A percentile compares a stretch with the other conserved stretches of the same genome.
phyloP scores from a whole-genome alignment of 2,329 filamentous ascomycete genomes.

The Sphaerulina vaccinii region DNA sequence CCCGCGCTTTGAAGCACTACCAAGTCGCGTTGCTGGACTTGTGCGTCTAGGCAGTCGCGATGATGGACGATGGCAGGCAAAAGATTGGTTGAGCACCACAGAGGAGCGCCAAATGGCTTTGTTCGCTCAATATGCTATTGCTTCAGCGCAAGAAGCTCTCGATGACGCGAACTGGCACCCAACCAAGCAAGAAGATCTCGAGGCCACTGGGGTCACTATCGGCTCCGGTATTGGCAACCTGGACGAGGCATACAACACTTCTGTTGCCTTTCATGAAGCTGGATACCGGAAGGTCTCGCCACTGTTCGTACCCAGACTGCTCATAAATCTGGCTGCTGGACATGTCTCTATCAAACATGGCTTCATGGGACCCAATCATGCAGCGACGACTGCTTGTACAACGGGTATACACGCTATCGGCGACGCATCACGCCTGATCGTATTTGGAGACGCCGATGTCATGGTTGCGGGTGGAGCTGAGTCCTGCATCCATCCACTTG shows the following conservation, averaged over 20 bases:
- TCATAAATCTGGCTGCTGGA: slow-evolving; percentile 93
- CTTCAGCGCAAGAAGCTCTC: slow-evolving; percentile 81
- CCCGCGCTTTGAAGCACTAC: slow-evolving; percentile 66
- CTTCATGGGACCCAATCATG: slow-evolving; percentile 86
- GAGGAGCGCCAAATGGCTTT: slow-evolving; percentile 78
- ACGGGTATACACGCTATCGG: slow-evolving; percentile 94
- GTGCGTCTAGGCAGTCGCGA: slow-evolving; percentile 61
- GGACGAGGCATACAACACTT: slow-evolving; percentile 84
- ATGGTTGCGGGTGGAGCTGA: slow-evolving; percentile 97
- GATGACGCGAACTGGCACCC: slow-evolving; percentile 77
- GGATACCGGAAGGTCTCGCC: slow-evolving; percentile 93
- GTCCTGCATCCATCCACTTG: slow-evolving; percentile 91
- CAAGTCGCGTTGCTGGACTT: slow-evolving; percentile 80
- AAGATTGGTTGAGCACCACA: slow-evolving; percentile 50
- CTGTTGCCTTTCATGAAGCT: slow-evolving; percentile 69
- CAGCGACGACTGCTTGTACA: slow-evolving; percentile 90
- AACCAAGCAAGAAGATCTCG: slow-evolving; percentile 58
- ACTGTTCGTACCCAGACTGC: slow-evolving; percentile 84
- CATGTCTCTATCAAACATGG: slow-evolving; percentile 92
- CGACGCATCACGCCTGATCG: slow-evolving; percentile 88
- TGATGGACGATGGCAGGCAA: slow-evolving; percentile 48
- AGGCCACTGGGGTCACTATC: slow-evolving; percentile 84
- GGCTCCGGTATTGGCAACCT: slow-evolving; percentile 95
- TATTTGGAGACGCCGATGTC: slow-evolving; percentile 85
- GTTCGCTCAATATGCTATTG: slow-evolving; percentile 89